A percentile compares a stretch with the other conserved stretches of the same genome.
Evolutionary conservation across 2,329 filamentous ascomycete genomes (phyloP).

Genomic region (Claviceps digitariae): DNA sequence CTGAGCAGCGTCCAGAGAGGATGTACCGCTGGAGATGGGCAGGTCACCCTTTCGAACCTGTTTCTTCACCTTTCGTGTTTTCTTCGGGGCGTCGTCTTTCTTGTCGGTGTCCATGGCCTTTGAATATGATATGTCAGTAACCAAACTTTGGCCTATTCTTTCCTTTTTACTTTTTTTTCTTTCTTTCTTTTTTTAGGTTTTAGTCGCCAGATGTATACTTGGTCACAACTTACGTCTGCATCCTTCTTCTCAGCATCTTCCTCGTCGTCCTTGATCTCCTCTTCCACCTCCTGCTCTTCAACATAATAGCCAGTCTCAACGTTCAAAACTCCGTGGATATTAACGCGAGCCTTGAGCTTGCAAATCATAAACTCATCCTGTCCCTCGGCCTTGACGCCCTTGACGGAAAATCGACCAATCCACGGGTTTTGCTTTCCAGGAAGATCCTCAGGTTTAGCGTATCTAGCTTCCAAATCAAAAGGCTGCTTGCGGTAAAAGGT

Average conservation of each 20-base stretch:
- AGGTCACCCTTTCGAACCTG: slow-evolving; percentile 96
- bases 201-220: not conserved
- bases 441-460: slow-evolving; percentile 72
- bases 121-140: slow-evolving; percentile 17
- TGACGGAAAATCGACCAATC: slow-evolving; percentile 96
- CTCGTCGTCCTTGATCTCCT: slow-evolving; percentile 70
- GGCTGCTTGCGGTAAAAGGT: slow-evolving; percentile 98
- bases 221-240: slow-evolving; percentile 52
- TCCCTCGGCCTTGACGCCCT: slow-evolving; percentile 85
- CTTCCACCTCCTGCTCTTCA: slow-evolving; percentile 94
- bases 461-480: slow-evolving; percentile 91
- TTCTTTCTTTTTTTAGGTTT: not conserved
- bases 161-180: no score
- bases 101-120: slow-evolving; percentile 78
- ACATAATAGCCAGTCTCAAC: slow-evolving; percentile 97
- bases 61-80: slow-evolving; percentile 98
- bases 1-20: slow-evolving; percentile 55
- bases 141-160: not conserved
- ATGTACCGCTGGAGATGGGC: slow-evolving; percentile 70
- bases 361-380: slow-evolving; percentile 99
- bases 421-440: slow-evolving; percentile 86
- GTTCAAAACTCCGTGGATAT: slow-evolving; percentile 91
- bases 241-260: slow-evolving; percentile 58
- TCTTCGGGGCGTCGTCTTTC: slow-evolving; percentile 56
- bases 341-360: slow-evolving; percentile 96